Base-by-base conservation (phyloP, 306 rosid genomes). In the Vigna trinervia region DNA sequence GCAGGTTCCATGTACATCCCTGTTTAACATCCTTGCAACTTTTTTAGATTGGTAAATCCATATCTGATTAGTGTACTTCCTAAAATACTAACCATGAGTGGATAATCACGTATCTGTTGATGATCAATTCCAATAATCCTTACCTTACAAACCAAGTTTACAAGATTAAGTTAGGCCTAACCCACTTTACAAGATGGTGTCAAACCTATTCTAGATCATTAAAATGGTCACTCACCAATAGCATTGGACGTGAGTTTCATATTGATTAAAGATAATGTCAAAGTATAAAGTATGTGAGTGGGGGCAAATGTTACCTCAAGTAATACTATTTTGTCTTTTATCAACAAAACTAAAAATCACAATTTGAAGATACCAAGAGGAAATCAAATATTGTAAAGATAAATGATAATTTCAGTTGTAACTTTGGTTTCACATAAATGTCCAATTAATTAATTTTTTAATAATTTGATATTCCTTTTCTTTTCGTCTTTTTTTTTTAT, bases 341-440 rank as follows among this genome's bases (percentile, higher is more conserved):
- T 5, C 13, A 30, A 26, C n/a, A 48, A 8, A 69, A 48, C 48
- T 4, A 47, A 48, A 48, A 69, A 48, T 46, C 58, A 15, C 9
- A 30, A 69, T 30, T 48, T 69, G 10, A 17, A 14, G 46, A 38
- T 64, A 9, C 62, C 13, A 14, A 9, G 48, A 51, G 11, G 17
- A 70, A 69, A 51, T 30, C 56, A 15, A 57, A 23, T 59, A 45
- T 23, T 14, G 68, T 15, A 73, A 45, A 26, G 60, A 30, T 60
- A 73, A 74, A 28, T 61, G 60, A 17, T 47, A 65, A 26, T 74
- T 74, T 61, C 71, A 48, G 48, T 19, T 12, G 14, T 75, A 36
- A 45, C 34, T 30, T 66, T 15, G 39, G 19, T 54, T 32, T 71
- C 5, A 13, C 39, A 23, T 15, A 54, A 52, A 58, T 53, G 48